These are phyloP conservation scores for Acanthamoeba castellanii DNA, from an alignment of 208 protist species.

Conservation along the genomic window DNA sequence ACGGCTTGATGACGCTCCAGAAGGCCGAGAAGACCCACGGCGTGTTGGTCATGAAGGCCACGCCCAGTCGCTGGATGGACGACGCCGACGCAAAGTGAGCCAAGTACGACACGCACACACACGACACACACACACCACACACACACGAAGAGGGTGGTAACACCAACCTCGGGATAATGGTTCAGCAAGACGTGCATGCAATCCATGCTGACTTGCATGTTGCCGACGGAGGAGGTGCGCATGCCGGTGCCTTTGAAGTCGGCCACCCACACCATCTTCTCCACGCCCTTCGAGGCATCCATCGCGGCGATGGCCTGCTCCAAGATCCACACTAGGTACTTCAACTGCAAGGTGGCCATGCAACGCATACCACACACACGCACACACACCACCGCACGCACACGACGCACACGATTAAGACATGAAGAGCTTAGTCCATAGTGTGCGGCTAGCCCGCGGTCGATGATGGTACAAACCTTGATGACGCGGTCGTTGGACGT, in stretches of 20 bases:
- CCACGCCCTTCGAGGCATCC: conserved; percentile 56
- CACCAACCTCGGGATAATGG: conserved; percentile 57
- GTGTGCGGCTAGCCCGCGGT: background rate
- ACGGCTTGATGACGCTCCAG: conserved; percentile 66
- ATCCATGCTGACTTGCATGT: conserved; percentile 67
- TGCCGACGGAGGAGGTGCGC: conserved; percentile 36
- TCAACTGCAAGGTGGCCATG: background rate
- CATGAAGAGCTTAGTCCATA: background rate
- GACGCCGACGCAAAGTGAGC: background rate
- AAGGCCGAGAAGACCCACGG: conserved; percentile 68
- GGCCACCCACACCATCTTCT: conserved; percentile 69
- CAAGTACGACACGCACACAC: background rate
- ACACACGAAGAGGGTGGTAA: background rate
- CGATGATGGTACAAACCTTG: conserved; percentile 27
- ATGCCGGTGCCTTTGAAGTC: conserved; percentile 67
- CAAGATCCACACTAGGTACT: conserved; percentile 68
- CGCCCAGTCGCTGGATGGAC: conserved; percentile 36
- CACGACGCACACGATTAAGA: background rate
- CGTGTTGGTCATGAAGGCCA: conserved; percentile 73
- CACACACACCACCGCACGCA: background rate
- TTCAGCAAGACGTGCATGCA: conserved; percentile 66
- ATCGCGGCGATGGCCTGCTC: conserved; percentile 58
- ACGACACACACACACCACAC: too few relatives aligned
- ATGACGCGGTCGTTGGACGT: conserved; percentile 53
- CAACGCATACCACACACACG: background rate